A percentile compares a stretch with the other conserved stretches of the same genome.
These are phyloP conservation scores for Gossypium ekmanianum DNA, from an alignment of 345 rosid species.

Conservation along the genomic window DNA sequence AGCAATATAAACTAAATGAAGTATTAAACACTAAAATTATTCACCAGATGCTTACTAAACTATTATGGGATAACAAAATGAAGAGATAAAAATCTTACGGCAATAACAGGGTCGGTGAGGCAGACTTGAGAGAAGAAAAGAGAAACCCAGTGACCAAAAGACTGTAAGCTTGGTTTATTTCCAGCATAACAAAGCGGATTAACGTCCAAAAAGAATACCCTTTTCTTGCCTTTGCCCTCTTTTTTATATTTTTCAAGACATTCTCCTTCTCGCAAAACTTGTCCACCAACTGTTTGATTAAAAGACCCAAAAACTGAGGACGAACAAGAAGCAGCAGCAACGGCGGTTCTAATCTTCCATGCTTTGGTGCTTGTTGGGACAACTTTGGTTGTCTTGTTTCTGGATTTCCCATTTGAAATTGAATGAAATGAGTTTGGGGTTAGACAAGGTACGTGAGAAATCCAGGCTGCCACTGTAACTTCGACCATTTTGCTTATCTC, in stretches of 20 bases:
- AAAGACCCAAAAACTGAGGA: conserved; percentile 32
- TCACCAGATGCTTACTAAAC: too few species aligned
- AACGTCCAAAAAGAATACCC: conserved; percentile 87
- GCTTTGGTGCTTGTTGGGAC: conserved; percentile 3
- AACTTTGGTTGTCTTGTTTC: conserved; percentile 5
- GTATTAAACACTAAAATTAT: too few species aligned
- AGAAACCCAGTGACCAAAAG: conserved; percentile 77
- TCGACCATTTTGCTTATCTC: conserved; percentile 23
- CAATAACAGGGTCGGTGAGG: conserved; percentile 76
- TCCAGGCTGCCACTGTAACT: conserved; percentile 14
- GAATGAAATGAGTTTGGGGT: conserved; percentile 6
- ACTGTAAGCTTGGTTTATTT: conserved; percentile 63
- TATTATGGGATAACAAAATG: too few species aligned
- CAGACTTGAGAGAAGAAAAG: conserved; percentile 83
- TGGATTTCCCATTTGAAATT: conserved; percentile 6
- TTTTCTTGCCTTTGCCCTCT: conserved; percentile 40
- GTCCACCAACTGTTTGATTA: conserved; percentile 44
- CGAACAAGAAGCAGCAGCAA: background rate
- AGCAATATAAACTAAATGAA: background rate
- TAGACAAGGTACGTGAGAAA: conserved; percentile 9
- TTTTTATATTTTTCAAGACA: conserved; percentile 11
- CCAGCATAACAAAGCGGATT: conserved; percentile 85
- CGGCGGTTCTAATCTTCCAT: background rate
- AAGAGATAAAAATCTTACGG: conserved; percentile 42
- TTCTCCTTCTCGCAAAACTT: conserved; percentile 16